phyloP scores from a whole-genome alignment of 1,284 basidiomycete genomes.

The Moniliella sp. region DNA sequence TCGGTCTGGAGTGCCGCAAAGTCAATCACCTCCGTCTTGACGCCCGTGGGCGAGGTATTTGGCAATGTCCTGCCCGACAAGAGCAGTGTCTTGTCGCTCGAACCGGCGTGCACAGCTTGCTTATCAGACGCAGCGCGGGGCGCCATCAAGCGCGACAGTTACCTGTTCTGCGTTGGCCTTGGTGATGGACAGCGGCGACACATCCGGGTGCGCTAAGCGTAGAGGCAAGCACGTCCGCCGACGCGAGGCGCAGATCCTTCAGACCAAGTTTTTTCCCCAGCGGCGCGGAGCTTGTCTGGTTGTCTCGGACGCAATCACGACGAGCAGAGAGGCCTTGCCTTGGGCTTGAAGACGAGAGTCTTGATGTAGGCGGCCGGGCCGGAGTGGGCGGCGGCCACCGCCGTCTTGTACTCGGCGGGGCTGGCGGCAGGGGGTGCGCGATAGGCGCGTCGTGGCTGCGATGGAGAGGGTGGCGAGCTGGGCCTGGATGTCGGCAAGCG shows the following conservation, averaged over 20 bases:
- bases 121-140: constrained; percentile 10
- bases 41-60: constrained; percentile 21
- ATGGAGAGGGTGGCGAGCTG: constrained; percentile 16
- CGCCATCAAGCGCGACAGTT: constrained; percentile 16
- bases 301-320: constrained; percentile 62
- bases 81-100: constrained; percentile 23
- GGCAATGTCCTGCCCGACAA: constrained; percentile 19
- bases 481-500: constrained; percentile 1
- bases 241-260: constrained; percentile 69
- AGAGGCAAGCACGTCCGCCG: constrained; percentile 62
- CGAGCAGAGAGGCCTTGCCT: constrained; percentile 60
- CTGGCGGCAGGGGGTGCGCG: constrained; percentile 16
- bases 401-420: constrained; percentile 13
- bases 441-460: constrained; percentile 10
- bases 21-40: constrained; percentile 18
- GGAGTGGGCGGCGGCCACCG: constrained; percentile 7
- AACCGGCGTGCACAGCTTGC: constrained; percentile 21
- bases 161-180: constrained; percentile 14
- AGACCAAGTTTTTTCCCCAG: constrained; percentile 63
- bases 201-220: constrained; percentile 58
- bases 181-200: constrained; percentile 23
- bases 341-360: constrained; percentile 69
- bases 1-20: constrained; percentile 2
- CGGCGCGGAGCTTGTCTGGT: constrained; percentile 50
- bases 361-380: constrained; percentile 39